phyloP scores from a whole-genome alignment of 805 yeast genomes.

The Hanseniaspora opuntiae region DNA sequence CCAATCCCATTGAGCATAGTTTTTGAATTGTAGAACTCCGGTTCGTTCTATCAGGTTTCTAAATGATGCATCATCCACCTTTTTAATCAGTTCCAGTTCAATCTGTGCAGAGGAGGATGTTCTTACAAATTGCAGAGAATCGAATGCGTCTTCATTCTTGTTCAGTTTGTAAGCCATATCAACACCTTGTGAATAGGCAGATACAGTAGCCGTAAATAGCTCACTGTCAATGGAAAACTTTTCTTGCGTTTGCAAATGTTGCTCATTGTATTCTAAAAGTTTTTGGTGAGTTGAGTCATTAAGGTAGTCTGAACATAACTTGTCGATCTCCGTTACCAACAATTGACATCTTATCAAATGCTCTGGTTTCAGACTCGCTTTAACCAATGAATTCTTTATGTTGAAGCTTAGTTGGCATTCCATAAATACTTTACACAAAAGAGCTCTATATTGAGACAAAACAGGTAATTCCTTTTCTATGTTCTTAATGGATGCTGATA shows the following conservation, averaged over 20 bases:
- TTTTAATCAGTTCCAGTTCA: conserved; percentile 9
- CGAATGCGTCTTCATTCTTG: conserved; percentile 12
- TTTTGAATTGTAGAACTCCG: conserved; percentile 63
- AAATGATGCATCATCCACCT: conserved; percentile 30
- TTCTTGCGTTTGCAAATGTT: not conserved
- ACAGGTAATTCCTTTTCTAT: conserved; percentile 33
- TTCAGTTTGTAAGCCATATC: conserved; percentile 20
- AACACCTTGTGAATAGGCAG: conserved; percentile 7
- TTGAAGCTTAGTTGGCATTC: conserved; percentile 40
- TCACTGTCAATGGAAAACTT: not conserved
- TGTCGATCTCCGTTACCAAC: conserved; percentile 45
- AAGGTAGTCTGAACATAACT: not conserved
- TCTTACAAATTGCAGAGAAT: conserved; percentile 14
- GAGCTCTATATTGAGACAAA: conserved; percentile 52
- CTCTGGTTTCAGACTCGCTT: conserved; percentile 16
- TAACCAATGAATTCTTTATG: conserved; percentile 32
- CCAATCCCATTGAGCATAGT: conserved; percentile 82
- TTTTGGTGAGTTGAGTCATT: not conserved
- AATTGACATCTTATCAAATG: conserved; percentile 45
- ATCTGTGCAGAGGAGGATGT: conserved; percentile 35
- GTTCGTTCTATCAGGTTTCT: conserved; percentile 54
- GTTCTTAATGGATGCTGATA: conserved; percentile 19
- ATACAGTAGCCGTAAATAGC: not conserved
- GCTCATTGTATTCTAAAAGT: not conserved
- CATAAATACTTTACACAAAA: conserved; percentile 43